Conservation (phyloP, 257 asterid genomes). For the Solanum paucissectum region DNA sequence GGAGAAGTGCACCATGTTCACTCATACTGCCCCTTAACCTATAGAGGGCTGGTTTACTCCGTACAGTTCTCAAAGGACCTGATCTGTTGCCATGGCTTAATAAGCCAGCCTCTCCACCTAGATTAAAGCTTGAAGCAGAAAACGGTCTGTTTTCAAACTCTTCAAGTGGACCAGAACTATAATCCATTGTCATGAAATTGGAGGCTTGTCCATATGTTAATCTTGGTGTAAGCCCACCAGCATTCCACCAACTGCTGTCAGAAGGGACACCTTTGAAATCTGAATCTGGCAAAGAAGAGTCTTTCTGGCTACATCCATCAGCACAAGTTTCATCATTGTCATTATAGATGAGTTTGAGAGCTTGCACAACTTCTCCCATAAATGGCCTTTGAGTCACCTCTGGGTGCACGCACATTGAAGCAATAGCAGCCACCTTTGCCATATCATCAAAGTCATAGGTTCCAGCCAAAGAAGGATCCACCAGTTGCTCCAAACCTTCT, state of each 20-base stretch:
- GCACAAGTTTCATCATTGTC: constrained; percentile 70
- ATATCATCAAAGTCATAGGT: constrained; percentile 75
- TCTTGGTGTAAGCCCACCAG: constrained; percentile 57
- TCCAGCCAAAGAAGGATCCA: constrained; percentile 78
- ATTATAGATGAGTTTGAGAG: constrained; percentile 83
- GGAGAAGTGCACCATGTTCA: constrained; percentile 51
- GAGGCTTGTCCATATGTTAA: constrained; percentile 59
- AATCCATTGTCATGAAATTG: constrained; percentile 84
- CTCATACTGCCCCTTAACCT: constrained; percentile 74
- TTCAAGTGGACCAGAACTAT: constrained; percentile 82
- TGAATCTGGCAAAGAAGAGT: constrained; percentile 73
- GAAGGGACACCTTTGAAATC: constrained; percentile 67
- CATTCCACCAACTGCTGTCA: constrained; percentile 98
- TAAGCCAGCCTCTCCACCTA: constrained; percentile 29
- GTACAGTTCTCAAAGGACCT: constrained; percentile 63
- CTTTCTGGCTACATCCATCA: constrained; percentile 67
- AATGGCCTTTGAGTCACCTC: constrained; percentile 93
- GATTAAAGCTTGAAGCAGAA: constrained; percentile 38
- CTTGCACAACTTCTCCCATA: constrained; percentile 98
- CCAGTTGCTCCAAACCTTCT: constrained; percentile 76
- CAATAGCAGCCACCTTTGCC: constrained; percentile 94
- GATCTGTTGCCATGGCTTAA: constrained; percentile 64
- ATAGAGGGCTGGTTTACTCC: constrained; percentile 60
- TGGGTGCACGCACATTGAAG: constrained; percentile 91
- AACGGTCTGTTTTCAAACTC: constrained; percentile 54